Base-by-base conservation (phyloP, 495 filamentous ascomycete species). In the Lepraria neglecta region DNA sequence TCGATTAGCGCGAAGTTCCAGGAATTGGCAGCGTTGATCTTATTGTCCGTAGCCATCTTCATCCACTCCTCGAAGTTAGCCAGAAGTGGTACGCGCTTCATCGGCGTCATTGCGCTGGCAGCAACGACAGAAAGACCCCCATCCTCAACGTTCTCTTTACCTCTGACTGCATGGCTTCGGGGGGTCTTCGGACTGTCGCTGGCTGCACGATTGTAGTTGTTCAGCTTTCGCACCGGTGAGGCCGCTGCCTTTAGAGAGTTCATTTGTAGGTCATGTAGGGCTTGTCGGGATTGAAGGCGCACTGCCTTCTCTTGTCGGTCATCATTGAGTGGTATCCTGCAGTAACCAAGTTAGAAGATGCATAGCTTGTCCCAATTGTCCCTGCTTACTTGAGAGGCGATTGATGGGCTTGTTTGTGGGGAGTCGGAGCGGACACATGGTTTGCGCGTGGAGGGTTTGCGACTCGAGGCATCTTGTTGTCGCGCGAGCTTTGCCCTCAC, bases 1-100 rank as follows among this genome's bases (percentile, higher is more conserved):
- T 99, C 94, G 70, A 99, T 99, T 7, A 99, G 82, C 3, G 94
- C 94, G 73, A 99, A 97, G 69, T 97, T 97, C 94, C 94, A 99
- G 19, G 94, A 97, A 73, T 99, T 99, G 28, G 88, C 85, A 46
- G 94, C 95, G 70, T 97, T 99, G 76, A 99, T 99, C 80, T 99
- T 99, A 78, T 99, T 99, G 77, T 99, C 94, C 27, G 92, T 97
- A 11, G 95, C 95, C 90, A 97, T 92, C 82, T 97, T 99, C 95
- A 99, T 97, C 94, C 94, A 97, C 70, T 99, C 95, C 73, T 99
- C 94, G 68, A 97, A 99, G 74, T 97, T 97, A 56, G 95, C 95
- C 56, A 97, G 72, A 59, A 99, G 88, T 0, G 94, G 95, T 38
- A 96, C 89, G 46, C 94, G 88, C 79, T 96, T 95, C 87, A 96